A percentile compares a stretch with the other conserved stretches of the same genome.
phyloP scores from a whole-genome alignment of 441 rosid genomes.

The Euphorbia schlechtendalii region DNA sequence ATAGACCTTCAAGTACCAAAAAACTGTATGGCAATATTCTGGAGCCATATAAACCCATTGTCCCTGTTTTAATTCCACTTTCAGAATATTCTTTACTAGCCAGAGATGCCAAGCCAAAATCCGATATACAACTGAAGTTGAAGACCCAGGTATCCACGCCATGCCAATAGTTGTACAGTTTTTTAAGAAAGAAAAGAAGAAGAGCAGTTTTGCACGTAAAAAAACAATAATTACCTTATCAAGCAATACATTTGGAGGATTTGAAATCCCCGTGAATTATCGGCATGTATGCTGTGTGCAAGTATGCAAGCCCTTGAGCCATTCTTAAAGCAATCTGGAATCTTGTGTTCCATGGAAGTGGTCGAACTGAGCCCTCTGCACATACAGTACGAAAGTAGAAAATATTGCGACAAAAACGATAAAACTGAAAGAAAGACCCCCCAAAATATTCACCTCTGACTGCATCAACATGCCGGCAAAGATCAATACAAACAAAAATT shows the following conservation, averaged over 20 bases:
- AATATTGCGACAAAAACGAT: neutral
- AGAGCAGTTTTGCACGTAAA: neutral
- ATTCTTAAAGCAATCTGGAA: constrained; percentile 59
- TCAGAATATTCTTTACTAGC: neutral
- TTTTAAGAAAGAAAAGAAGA: neutral
- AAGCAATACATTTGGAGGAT: constrained; percentile 68
- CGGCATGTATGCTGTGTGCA: constrained; percentile 54
- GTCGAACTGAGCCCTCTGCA: constrained; percentile 53
- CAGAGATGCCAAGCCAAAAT: neutral
- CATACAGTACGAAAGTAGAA: neutral
- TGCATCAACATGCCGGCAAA: constrained; percentile 39
- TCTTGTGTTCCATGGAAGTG: constrained; percentile 49
- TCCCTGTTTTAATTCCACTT: neutral
- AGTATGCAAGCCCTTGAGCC: constrained; percentile 52
- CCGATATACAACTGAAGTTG: constrained; percentile 32
- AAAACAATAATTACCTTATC: constrained; percentile 34
- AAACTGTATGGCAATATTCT: neutral
- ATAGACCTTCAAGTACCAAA: neutral
- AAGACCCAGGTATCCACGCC: neutral
- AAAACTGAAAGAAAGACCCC: constrained; percentile 37
- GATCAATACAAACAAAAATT: constrained; percentile 6
- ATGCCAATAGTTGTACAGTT: neutral
- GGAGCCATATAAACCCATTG: neutral
- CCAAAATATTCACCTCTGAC: constrained; percentile 67
- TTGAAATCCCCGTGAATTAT: constrained; percentile 71